Evolutionary conservation across 805 yeast genomes (phyloP).

Genomic region (Trichomonascus vanleenenianus): DNA sequence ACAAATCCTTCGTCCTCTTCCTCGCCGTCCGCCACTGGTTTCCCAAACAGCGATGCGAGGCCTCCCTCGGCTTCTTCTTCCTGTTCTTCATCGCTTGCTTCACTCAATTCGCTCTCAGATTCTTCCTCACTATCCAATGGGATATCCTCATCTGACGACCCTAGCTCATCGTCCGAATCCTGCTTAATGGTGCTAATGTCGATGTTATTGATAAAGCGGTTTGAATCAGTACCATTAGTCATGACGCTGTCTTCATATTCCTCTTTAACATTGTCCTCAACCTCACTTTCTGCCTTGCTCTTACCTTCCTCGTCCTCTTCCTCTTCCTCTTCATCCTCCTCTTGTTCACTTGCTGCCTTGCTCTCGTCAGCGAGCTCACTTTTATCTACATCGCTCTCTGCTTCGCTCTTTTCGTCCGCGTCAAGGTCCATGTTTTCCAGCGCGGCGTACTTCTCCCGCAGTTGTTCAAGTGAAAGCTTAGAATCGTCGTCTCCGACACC

Average conservation of each 20-base stretch:
- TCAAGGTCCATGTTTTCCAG: constrained; percentile 28
- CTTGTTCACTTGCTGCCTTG: constrained; percentile 20
- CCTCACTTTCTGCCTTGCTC: constrained; percentile 34
- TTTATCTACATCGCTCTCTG: constrained; percentile 17
- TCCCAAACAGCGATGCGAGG: no score
- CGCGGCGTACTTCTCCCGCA: constrained; percentile 47
- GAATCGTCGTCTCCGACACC: constrained; percentile 32
- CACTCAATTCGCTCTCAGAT: constrained; percentile 6
- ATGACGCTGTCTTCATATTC: constrained; percentile 19
- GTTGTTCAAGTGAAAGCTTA: constrained; percentile 46
- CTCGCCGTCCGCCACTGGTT: background rate
- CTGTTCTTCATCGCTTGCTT: constrained; percentile 8
- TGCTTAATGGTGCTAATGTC: background rate
- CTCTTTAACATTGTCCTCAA: constrained; percentile 12
- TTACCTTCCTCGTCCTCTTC: constrained; percentile 19
- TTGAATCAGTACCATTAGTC: constrained; percentile 12
- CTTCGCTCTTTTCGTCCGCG: constrained; percentile 18
- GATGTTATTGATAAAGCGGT: no score
- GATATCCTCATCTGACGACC: background rate
- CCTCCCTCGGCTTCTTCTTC: constrained; percentile 15
- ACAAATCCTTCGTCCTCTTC: constrained; percentile 3
- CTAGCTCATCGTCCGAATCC: constrained; percentile 1
- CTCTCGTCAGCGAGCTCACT: constrained; percentile 27
- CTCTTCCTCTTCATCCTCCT: constrained; percentile 19
- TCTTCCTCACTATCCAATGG: constrained; percentile 10